Base-by-base conservation (phyloP, 805 yeast species). In the Yarrowia divulgata region DNA sequence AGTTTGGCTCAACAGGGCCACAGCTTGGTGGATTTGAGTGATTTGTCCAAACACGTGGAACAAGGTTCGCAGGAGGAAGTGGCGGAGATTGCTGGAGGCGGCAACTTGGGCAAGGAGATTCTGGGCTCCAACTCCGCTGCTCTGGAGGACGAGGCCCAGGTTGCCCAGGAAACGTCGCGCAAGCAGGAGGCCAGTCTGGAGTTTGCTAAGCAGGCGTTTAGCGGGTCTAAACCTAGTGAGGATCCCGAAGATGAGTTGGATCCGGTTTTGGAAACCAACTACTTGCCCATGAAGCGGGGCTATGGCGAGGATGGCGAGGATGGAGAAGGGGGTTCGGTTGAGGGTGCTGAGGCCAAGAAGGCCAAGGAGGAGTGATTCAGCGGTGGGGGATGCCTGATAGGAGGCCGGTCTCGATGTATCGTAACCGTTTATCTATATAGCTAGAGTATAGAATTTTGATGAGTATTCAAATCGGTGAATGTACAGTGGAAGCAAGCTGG, bases 1-100 rank as follows among this genome's bases (percentile, higher is more conserved):
- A 70, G 49, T 19, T 42, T 70, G 55, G 69, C 71, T 4, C 39
- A 55, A 39, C 49, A 60, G 46, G 69, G 70, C 4, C 68, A 67
- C 34, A 69, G 71, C 46, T 69, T 71, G 34, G 67, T 37, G 42
- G 71, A 34, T n/a, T 39, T 43, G 50, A 42, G 40, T 32, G 45
- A 43, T n/a, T 43, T 60, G 66, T 29, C 49, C 9, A 13, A 23
- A 7, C 64, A 40, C 48, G 49, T 58, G 39, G 37, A 34, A 16
- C 48, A 43, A 58, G 64, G 49, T 42, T 58, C 32, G 8, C 32
- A 7, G 2, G 50, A 12, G 7, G 52, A 34, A 6, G 7, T 5
- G 34, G 52, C 37, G 12, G 43, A 29, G 23, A 29, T 34, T 14
- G 58, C 34, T 18, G 35, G n/a, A 5, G 48, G 48, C 3, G 48